Evolutionary conservation across 1,284 basidiomycete genomes (phyloP), one percentile per base, ranked within the genome.

Genomic region (Lentinus polychrous): DNA sequence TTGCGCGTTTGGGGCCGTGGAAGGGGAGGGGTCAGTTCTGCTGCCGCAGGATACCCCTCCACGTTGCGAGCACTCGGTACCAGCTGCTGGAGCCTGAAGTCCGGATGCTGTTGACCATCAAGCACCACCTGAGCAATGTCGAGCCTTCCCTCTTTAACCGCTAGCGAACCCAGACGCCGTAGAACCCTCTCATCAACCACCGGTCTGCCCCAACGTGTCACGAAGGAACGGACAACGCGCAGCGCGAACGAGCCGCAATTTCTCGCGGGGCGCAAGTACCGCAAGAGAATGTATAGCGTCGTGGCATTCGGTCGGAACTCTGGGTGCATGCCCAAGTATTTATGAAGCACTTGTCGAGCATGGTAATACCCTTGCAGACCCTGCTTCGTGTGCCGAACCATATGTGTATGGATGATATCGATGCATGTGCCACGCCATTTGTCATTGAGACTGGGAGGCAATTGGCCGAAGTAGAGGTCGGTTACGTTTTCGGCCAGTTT

Each of bases 231-330:
- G 22, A 79, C 60, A 32, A 74, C 61, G 24, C 66, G 65, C 55
- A 67, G 61, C 3, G 80, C 82, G 15, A 76, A 60, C 10, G 73
- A 75, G 20, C 78, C 82, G 54, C 80, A 73, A 20, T 62, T 66
- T 51, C 67, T 72, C 20, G 70, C 71, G 42, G 61, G 56, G 43
- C 63, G 64, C 43, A 89, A 66, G 45, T 73, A 69, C 33, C 71
- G 64, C 33, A 89, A 69, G 38, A 87, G 66, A 31, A 81, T 64
- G 56, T 73, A 76, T 18, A 88, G 60, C 1, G 86, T 86, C n/a
- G 66, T 70, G n/a, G 81, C 64, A 32, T 73, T 77, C 17, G 86
- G 85, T 27, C 57, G 66, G 33, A 88, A 58, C 46, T 63, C 63
- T 10, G 71, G 67, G 57, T 81, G 76, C 43, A 72, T 51, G 18